Conservation (phyloP, 805 yeast species). For the Wickerhamiella australiensis region DNA sequence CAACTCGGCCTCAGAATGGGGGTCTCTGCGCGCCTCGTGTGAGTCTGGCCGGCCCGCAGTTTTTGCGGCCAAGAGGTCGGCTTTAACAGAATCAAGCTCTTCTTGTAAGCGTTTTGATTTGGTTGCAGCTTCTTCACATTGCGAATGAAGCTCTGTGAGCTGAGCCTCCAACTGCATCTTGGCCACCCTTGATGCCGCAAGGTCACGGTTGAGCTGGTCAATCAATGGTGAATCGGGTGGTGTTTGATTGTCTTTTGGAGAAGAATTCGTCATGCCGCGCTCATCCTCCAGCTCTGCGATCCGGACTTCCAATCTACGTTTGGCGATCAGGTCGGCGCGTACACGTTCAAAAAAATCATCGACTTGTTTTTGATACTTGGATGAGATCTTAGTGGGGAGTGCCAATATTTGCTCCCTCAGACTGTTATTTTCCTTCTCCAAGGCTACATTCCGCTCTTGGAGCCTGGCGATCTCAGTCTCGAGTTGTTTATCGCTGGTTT, state of each 20-base stretch:
- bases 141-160: not conserved
- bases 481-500: not conserved
- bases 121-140: not conserved
- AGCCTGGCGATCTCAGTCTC: not conserved
- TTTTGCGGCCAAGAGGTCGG: not conserved
- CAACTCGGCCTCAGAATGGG: not conserved
- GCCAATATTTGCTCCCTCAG: not conserved
- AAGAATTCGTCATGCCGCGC: not conserved
- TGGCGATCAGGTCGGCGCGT: not conserved
- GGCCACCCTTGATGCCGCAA: not conserved
- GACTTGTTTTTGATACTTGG: not conserved
- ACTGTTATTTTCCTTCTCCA: not conserved
- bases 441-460: not conserved
- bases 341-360: constrained; percentile 3
- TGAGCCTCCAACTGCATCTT: not conserved
- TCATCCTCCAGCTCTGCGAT: not conserved
- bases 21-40: not conserved
- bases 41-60: no score
- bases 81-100: not conserved
- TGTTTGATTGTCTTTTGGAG: not conserved
- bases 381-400: not conserved
- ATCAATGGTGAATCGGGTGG: not conserved
- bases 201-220: not conserved
- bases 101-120: not conserved
- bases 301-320: not conserved